These are phyloP conservation scores for Cercospora sp. DNA, from an alignment of 2,329 filamentous ascomycete species.

Conservation along the genomic window DNA sequence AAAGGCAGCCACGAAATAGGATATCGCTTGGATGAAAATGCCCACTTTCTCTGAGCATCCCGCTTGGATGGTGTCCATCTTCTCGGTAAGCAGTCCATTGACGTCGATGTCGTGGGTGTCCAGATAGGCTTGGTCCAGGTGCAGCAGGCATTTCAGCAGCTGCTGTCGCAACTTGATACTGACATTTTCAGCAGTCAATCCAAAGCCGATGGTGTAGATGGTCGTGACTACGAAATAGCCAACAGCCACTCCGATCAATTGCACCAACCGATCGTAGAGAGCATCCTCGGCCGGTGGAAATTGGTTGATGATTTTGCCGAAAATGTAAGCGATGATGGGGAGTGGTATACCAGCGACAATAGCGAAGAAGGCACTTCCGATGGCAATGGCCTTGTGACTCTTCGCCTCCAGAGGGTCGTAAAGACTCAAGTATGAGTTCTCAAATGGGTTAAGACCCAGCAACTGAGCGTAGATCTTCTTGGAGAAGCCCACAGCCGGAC, in stretches of 20 bases:
- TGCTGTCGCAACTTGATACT: slow-evolving; percentile 49
- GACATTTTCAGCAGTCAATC: slow-evolving; percentile 52
- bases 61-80: slow-evolving; percentile 49
- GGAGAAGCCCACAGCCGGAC: slow-evolving; percentile 8
- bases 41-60: slow-evolving; percentile 51
- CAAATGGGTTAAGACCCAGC: slow-evolving; percentile 47
- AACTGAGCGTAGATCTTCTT: slow-evolving; percentile 36
- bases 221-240: slow-evolving; percentile 54
- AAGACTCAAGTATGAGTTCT: slow-evolving; percentile 52
- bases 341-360: slow-evolving; percentile 45
- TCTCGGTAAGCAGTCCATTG: slow-evolving; percentile 48
- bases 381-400: slow-evolving; percentile 41
- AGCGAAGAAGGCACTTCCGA: slow-evolving; percentile 40
- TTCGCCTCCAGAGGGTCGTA: slow-evolving; percentile 48
- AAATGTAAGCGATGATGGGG: slow-evolving; percentile 47
- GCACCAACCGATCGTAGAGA: slow-evolving; percentile 42
- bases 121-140: slow-evolving; percentile 55
- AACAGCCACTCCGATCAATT: slow-evolving; percentile 49
- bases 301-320: slow-evolving; percentile 52
- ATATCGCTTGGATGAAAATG: slow-evolving; percentile 49
- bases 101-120: slow-evolving; percentile 54
- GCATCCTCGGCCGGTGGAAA: slow-evolving; percentile 52
- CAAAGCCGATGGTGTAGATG: slow-evolving; percentile 53
- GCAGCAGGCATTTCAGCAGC: slow-evolving; percentile 50
- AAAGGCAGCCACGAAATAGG: slow-evolving; percentile 49